These are phyloP conservation scores for Sugiyamaella boreocaroliniensis DNA, from an alignment of 805 yeast genomes.

Conservation along the genomic window DNA sequence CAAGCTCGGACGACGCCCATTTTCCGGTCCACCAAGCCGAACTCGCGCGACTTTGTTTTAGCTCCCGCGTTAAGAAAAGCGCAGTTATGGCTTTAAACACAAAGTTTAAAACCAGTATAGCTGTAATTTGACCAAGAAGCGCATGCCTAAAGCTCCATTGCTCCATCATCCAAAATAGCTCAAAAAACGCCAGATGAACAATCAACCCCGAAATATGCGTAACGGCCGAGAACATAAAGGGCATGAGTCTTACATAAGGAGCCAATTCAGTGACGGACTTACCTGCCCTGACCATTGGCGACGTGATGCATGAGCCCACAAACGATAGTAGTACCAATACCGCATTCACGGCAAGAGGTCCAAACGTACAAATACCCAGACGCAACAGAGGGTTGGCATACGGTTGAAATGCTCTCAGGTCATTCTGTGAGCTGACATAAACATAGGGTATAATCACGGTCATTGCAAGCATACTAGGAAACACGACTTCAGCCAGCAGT, in stretches of 20 bases:
- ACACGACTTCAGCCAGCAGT: constrained; percentile 59
- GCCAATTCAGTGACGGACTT: background rate
- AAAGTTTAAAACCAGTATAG: constrained; percentile 49
- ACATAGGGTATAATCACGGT: constrained; percentile 53
- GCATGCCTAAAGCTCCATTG: constrained; percentile 58
- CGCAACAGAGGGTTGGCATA: constrained; percentile 49
- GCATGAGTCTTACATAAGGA: background rate
- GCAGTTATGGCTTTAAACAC: constrained; percentile 48
- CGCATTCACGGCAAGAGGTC: constrained; percentile 23
- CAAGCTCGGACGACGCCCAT: constrained; percentile 61
- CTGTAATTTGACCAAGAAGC: constrained; percentile 52
- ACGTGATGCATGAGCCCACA: constrained; percentile 31
- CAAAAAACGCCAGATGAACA: constrained; percentile 50
- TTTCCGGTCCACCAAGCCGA: constrained; percentile 56
- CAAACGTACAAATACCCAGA: constrained; percentile 34
- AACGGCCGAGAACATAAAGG: constrained; percentile 42
- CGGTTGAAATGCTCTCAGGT: constrained; percentile 41
- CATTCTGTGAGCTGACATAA: constrained; percentile 68
- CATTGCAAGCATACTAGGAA: constrained; percentile 41
- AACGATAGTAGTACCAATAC: constrained; percentile 28
- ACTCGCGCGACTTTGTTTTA: constrained; percentile 47
- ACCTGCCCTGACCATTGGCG: constrained; percentile 44
- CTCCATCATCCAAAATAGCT: constrained; percentile 60
- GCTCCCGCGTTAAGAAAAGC: constrained; percentile 54
- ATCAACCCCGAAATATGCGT: constrained; percentile 51